Percentiles rank a stretch among this genome's conserved stretches.
phyloP scores from a whole-genome alignment of 2,329 filamentous ascomycete genomes.

The Aaosphaeria arxii region DNA sequence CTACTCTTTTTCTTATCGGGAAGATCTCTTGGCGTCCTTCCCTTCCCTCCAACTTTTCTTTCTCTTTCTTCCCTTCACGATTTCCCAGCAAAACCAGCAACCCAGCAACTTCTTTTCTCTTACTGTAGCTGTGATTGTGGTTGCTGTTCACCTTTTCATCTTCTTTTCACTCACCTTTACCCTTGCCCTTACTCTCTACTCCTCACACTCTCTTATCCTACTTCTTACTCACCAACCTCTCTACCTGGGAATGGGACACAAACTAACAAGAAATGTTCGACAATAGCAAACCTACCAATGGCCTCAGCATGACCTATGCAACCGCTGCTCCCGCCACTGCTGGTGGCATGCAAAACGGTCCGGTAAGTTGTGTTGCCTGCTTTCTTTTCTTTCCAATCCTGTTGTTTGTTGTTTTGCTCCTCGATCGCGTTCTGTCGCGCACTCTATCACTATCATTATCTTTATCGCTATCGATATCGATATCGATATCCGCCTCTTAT shows the following conservation, averaged over 20 bases:
- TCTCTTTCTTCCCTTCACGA: slow-evolving; percentile 14
- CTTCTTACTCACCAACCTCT: too few relatives aligned
- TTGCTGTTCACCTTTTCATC: too few relatives aligned
- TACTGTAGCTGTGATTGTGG: too few relatives aligned
- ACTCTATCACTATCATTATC: not conserved
- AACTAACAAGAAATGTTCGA: slow-evolving; percentile 3
- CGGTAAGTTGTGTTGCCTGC: slow-evolving; percentile 43
- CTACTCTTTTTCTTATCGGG: slow-evolving; percentile 9
- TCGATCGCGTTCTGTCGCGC: not conserved
- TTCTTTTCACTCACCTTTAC: not conserved
- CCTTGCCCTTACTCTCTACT: not conserved
- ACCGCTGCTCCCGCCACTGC: slow-evolving; percentile 65
- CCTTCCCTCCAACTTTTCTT: slow-evolving; percentile 29
- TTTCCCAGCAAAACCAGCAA: not conserved
- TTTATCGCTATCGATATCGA: not conserved
- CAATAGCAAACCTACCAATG: slow-evolving; percentile 41
- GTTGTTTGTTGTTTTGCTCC: slow-evolving; percentile 36
- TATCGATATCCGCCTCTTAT: slow-evolving; percentile 43
- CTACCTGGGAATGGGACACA: too few relatives aligned
- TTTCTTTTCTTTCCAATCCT: slow-evolving; percentile 3
- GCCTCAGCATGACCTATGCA: slow-evolving; percentile 58
- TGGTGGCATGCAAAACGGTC: slow-evolving; percentile 59
- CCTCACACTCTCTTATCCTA: not conserved
- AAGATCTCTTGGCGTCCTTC: slow-evolving; percentile 19
- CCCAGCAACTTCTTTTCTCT: too few relatives aligned